Conservation (phyloP, 306 rosid species). For the Myrica gale region DNA sequence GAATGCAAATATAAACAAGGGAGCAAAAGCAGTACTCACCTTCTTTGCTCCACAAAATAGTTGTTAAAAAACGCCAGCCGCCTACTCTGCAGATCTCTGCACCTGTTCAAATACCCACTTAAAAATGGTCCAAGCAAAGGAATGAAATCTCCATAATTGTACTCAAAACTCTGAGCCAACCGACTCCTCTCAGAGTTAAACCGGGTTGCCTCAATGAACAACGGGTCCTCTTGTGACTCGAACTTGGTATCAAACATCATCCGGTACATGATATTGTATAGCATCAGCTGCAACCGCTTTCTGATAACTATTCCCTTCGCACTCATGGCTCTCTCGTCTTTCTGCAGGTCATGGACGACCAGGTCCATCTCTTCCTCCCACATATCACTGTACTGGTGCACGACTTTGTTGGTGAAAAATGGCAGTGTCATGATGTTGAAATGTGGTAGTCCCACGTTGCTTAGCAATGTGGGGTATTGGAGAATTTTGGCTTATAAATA, state of each 20-base stretch:
- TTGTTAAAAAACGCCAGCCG: conserved; percentile 70
- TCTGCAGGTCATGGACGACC: conserved; percentile 58
- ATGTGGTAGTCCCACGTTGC: no score
- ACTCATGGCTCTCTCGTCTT: conserved; percentile 31
- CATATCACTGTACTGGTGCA: conserved; percentile 59
- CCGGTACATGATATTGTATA: conserved; percentile 76
- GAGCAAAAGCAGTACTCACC: conserved; percentile 35
- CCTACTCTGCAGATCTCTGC: conserved; percentile 70
- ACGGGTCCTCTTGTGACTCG: conserved; percentile 73
- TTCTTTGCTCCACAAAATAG: conserved; percentile 53
- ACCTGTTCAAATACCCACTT: conserved; percentile 66
- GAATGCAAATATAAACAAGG: background rate
- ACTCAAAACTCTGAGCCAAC: conserved; percentile 83
- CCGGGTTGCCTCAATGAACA: conserved; percentile 68
- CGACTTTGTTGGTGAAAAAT: conserved; percentile 84
- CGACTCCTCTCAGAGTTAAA: conserved; percentile 79
- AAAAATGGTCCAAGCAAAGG: conserved; percentile 76
- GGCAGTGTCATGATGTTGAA: conserved; percentile 82
- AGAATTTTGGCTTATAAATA: no score
- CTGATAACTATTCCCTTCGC: conserved; percentile 60
- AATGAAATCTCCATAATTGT: conserved; percentile 87
- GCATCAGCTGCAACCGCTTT: conserved; percentile 63
- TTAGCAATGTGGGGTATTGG: no score
- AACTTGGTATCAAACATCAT: conserved; percentile 88
- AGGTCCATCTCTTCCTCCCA: conserved; percentile 83